Base-by-base conservation (phyloP, 192 early-diverging fungal genomes). In the Chytriomyces sp. region DNA sequence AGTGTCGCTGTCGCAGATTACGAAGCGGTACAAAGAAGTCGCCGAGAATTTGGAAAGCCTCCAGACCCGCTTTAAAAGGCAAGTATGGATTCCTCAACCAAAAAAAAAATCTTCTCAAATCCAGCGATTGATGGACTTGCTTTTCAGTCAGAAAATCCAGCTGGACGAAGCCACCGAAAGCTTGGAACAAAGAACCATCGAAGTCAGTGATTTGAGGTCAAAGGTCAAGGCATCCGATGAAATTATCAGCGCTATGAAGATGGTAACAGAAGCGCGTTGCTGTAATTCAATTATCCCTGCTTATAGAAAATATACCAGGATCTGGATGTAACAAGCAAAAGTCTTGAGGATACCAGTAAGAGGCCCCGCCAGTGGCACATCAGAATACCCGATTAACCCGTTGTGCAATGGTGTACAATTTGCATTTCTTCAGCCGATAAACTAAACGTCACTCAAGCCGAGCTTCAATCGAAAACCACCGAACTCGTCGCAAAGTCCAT, bases 41-140 rank as follows among this genome's bases (percentile, higher is more conserved):
- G 43, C 79, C 64, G 67, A 76, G 35, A 76, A 71, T 11, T 57
- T 84, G 44, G 79, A 81, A 1, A 80, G 78, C 28, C 80, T 78
- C 7, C 81, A 87, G 8, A 80, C 77, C 23, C 85, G 85, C 46
- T 80, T 92, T 43, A 87, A 84, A 65, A 82, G 79, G 68, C 87
- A 48, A 62, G 71, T 6, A 11, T 43, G 18, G 35, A 43, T 60
- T 60, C 18, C 16, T n/a, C 57, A 5, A 23, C n/a, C n/a, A 60
- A 60, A 60, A 60, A 60, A 3, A 60, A 35, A 35, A 4, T 3
- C 35, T 35, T 35, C 35, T 35, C 1, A 0, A 35, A 35, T 35
- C 35, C 35, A 35, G 35, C 35, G 35, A 57, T 57, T 57, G 20
- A 57, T 20, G 20, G 20, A 20, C 20, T n/a, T 57, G 53, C 5